phyloP scores from a whole-genome alignment of 2,329 filamentous ascomycete species.

The Penicillium sp. region DNA sequence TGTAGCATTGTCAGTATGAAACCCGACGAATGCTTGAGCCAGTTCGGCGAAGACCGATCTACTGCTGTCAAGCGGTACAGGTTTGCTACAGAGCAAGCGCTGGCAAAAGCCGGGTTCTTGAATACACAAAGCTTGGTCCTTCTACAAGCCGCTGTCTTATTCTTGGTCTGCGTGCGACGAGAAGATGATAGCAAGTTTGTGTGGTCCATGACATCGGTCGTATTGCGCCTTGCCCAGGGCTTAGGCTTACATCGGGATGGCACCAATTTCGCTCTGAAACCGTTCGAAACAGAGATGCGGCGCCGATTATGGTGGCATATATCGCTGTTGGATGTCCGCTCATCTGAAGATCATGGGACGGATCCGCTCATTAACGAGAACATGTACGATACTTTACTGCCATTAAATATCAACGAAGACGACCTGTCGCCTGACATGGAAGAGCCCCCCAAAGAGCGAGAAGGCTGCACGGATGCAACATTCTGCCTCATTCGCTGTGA shows the following conservation, averaged over 20 bases:
- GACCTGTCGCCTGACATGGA: constrained; percentile 52
- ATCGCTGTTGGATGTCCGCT: constrained; percentile 48
- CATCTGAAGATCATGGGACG: constrained; percentile 52
- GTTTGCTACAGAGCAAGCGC: constrained; percentile 63
- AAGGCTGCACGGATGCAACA: constrained; percentile 56
- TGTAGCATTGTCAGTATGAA: constrained; percentile 50
- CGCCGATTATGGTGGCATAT: constrained; percentile 55
- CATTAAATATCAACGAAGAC: constrained; percentile 54
- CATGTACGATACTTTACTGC: constrained; percentile 50
- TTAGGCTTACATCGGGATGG: constrained; percentile 56
- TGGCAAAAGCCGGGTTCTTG: constrained; percentile 63
- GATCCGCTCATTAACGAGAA: constrained; percentile 47
- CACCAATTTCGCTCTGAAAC: constrained; percentile 47
- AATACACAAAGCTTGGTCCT: constrained; percentile 62
- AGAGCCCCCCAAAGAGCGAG: constrained; percentile 49
- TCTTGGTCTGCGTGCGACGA: constrained; percentile 53
- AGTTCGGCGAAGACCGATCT: constrained; percentile 54
- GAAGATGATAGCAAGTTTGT: constrained; percentile 45
- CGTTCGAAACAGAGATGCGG: constrained; percentile 55
- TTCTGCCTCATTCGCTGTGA: constrained; percentile 55
- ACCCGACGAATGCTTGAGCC: constrained; percentile 42
- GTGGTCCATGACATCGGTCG: constrained; percentile 45
- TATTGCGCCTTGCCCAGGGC: constrained; percentile 45
- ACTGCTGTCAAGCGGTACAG: constrained; percentile 56
- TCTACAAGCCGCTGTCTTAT: constrained; percentile 63